Evolutionary conservation across 2,329 filamentous ascomycete genomes (phyloP).

Genomic region (Phialophora macrospora): DNA sequence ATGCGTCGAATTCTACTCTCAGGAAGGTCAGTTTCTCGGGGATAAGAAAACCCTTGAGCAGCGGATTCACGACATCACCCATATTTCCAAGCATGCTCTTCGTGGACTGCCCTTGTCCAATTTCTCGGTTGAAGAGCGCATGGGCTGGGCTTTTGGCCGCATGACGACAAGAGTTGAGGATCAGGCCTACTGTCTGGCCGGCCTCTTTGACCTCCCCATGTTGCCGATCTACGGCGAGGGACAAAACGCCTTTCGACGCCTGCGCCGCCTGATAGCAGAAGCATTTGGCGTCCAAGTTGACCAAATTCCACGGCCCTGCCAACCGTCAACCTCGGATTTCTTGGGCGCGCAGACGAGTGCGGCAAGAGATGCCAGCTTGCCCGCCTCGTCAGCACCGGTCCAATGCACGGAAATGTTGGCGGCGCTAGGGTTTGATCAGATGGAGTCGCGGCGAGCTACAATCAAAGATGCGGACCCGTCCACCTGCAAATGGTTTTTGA

Average conservation of each 20-base stretch:
- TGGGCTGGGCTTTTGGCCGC: background rate
- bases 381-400: constrained; percentile 4
- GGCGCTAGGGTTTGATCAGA: constrained; percentile 48
- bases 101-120: background rate
- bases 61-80: background rate
- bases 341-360: background rate
- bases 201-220: constrained; percentile 39
- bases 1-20: background rate
- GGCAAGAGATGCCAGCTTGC: background rate
- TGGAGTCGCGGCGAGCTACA: constrained; percentile 30
- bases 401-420: constrained; percentile 38
- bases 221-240: constrained; percentile 34
- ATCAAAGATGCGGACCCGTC: background rate
- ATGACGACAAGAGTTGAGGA: constrained; percentile 32
- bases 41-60: background rate
- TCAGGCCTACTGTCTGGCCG: constrained; percentile 39
- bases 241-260: constrained; percentile 20
- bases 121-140: background rate
- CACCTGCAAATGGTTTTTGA: background rate
- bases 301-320: background rate
- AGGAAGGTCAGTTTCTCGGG: background rate
- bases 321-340: background rate
- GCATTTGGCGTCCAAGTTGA: constrained; percentile 3
- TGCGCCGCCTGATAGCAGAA: constrained; percentile 23
- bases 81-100: background rate